These are phyloP conservation scores for Plasmodium ovale DNA, from an alignment of 169 alveolate species.

Conservation along the genomic window DNA sequence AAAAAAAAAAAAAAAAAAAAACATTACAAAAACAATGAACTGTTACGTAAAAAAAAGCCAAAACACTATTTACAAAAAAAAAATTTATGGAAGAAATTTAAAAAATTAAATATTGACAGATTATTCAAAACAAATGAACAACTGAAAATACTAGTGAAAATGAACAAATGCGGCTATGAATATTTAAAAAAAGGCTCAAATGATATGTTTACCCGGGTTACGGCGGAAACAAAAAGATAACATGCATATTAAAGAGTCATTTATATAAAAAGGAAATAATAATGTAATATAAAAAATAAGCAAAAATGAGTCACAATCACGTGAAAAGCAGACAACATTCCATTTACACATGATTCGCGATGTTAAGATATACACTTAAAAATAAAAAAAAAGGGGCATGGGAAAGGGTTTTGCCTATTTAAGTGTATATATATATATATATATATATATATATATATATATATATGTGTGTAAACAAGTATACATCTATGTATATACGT, in stretches of 20 bases:
- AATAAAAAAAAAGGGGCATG: no score
- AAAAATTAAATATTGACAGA: neutral
- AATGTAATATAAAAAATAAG: neutral
- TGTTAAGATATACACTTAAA: no score
- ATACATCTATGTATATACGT: slow-evolving; percentile 9
- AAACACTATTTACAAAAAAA: no score
- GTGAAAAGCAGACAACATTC: no score
- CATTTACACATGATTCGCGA: no score
- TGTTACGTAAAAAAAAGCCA: no score
- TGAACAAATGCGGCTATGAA: neutral
- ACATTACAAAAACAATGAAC: no score
- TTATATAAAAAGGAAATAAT: no score
- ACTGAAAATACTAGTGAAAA: neutral
- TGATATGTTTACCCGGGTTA: neutral
- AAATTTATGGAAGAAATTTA: no score
- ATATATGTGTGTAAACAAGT: neutral
- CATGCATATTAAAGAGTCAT: neutral
- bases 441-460: neutral
- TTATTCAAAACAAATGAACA: neutral
- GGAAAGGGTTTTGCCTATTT: no score
- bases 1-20: no score
- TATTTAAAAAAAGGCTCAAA: neutral
- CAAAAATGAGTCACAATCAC: no score
- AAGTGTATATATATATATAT: neutral
- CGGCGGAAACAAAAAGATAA: neutral